Evolutionary conservation across 805 yeast genomes (phyloP), one percentile per base, ranked within the genome.

Genomic region (Cephaloascus albidus): DNA sequence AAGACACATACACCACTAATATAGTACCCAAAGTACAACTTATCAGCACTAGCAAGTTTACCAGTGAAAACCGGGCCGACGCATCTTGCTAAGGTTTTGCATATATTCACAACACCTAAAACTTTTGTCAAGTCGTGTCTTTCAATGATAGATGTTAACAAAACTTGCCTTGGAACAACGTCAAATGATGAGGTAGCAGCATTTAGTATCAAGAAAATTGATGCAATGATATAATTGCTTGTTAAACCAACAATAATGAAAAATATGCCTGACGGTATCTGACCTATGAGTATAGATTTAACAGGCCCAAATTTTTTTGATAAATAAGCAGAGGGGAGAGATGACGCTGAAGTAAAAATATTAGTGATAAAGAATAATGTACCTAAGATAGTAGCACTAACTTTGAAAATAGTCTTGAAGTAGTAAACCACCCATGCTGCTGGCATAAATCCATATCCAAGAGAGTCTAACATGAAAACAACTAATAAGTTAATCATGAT

Each of bases 381-480:
- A 4, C 96, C 96, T 36, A 87, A 59, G 0, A 68, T 57, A 0
- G 79, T 60, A 3, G 88, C 77, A 1, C 78, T 56, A 20, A 76
- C 58, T 2, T 55, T 46, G 48, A 81, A 87, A 12, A 63, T 57
- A 28, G 68, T 70, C 40, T 77, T 74, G 63, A 85, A 81, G 58
- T 85, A 88, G 54, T 81, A 88, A 32, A 87, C 86, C 34, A 83
- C 70, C 96, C 96, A 89, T 1, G 95, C 82, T 35, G 79, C 68
- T 2, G 95, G 80, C 87, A 87, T 83, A 57, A 88, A 83, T 1
- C 96, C 96, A 45, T 77, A 78, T 0, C 95, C 96, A 37, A 88
- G 69, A 2, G 96, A 86, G 57, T 88, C 97, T 23, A 85, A 52
- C 78, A 85, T 85, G 53, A 88, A 89, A 15, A 81, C 68, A 4